phyloP scores from a whole-genome alignment of 177 flowering plant genomes.

The Vitis hybrid region DNA sequence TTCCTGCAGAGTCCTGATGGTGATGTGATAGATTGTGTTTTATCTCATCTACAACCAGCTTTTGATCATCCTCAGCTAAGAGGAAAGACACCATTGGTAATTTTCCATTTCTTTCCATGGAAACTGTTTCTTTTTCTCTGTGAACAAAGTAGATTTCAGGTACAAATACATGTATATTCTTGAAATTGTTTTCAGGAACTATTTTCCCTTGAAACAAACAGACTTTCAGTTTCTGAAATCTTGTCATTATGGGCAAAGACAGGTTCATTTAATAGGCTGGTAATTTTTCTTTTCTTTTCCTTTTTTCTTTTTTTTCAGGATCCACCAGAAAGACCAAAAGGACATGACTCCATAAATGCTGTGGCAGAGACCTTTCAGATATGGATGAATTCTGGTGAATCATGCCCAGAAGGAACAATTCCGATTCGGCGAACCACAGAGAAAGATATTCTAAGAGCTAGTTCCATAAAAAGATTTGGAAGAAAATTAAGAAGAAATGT shows the following conservation, averaged over 20 bases:
- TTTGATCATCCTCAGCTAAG: slow-evolving; percentile 90
- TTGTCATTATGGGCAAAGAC: background rate
- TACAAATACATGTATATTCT: too few species aligned
- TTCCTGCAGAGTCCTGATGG: slow-evolving; percentile 93
- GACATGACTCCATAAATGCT: slow-evolving; percentile 11
- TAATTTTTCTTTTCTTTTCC: background rate
- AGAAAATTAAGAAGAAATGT: slow-evolving; percentile 44
- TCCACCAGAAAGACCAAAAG: slow-evolving; percentile 63
- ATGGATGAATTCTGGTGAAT: slow-evolving; percentile 63
- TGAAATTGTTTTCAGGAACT: too few species aligned
- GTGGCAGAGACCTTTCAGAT: slow-evolving; percentile 30
- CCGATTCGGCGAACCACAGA: slow-evolving; percentile 88
- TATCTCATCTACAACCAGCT: slow-evolving; percentile 93
- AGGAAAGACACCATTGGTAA: slow-evolving; percentile 88
- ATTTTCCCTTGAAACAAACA: background rate
- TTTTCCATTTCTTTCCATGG: background rate
- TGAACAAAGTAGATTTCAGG: too few species aligned
- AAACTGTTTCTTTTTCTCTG: background rate
- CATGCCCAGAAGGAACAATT: slow-evolving; percentile 85
- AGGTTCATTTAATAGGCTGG: background rate
- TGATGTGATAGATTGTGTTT: slow-evolving; percentile 88
- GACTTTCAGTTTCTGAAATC: background rate
- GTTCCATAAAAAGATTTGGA: slow-evolving; percentile 52
- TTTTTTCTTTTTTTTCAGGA: slow-evolving; percentile 35
- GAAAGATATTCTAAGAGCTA: slow-evolving; percentile 68